phyloP scores from a whole-genome alignment of 176 grass and related monocot genomes.

The Pontederia paniculata region DNA sequence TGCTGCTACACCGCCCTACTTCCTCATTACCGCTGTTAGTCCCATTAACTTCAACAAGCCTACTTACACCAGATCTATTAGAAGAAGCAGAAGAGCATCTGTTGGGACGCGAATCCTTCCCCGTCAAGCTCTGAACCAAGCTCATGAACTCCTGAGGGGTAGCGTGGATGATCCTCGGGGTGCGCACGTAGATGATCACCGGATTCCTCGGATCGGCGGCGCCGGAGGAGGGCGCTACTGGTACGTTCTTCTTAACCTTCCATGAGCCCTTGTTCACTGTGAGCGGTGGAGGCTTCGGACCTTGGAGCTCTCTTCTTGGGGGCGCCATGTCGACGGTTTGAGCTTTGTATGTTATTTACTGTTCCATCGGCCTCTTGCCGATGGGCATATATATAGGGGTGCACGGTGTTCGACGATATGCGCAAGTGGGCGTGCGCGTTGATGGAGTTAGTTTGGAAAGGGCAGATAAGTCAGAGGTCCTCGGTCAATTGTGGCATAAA shows the following conservation, averaged over 20 bases:
- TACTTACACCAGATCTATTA: too few species aligned
- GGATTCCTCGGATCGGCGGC: background rate
- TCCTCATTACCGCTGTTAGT: background rate
- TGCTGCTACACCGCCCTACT: background rate
- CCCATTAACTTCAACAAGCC: too few species aligned
- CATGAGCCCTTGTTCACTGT: conserved; percentile 2
- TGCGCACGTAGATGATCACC: conserved; percentile 18
- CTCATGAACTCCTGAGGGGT: conserved; percentile 33
- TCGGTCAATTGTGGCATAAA: too few species aligned
- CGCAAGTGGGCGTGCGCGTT: too few species aligned
- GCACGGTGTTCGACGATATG: too few species aligned
- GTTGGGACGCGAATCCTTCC: conserved; percentile 1
- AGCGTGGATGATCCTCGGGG: conserved; percentile 32
- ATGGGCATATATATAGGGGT: too few species aligned
- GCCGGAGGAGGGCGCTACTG: background rate
- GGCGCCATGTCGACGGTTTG: conserved; percentile 5
- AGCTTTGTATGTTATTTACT: too few species aligned
- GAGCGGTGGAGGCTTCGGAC: conserved; percentile 4
- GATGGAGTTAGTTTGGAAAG: too few species aligned
- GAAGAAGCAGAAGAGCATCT: too few species aligned
- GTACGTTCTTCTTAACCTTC: conserved; percentile 1
- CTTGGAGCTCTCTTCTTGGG: conserved; percentile 9
- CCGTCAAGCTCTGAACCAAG: conserved; percentile 33
- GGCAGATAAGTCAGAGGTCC: too few species aligned
- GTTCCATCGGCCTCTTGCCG: too few species aligned